Evolutionary conservation across 495 filamentous ascomycete genomes (phyloP), one percentile per base, ranked within the genome.

Genomic region (Trichoderma erinaceum): DNA sequence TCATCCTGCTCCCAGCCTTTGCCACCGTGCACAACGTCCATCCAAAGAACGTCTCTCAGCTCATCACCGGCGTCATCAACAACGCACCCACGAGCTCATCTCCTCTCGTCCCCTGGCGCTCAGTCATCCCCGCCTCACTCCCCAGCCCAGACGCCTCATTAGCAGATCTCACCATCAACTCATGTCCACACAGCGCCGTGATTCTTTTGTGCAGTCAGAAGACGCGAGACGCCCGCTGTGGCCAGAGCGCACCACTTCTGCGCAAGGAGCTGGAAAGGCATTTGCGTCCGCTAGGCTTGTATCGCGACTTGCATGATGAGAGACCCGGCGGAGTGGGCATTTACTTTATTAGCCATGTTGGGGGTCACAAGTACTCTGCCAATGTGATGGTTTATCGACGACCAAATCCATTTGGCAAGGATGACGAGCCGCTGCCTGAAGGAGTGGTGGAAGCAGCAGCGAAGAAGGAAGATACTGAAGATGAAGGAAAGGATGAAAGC

Each of bases 281-380:
- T 73, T 82, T 99, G 61, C 89, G 92, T 3, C 88, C 90, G 0
- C 80, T 94, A 3, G 92, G 92, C 0, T 78, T 99, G 5, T 93
- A 90, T 75, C 88, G 96, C 27, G 95, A 98, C 73, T 78, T 93
- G 44, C 86, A 92, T 65, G 95, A 99, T 74, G 87, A 90, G 76
- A 76, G 95, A 50, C 89, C 92, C 0, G 94, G 93, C 18, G 95
- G 96, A 2, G 93, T 96, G 4, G 93, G 92, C 1, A 90, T 99
- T 65, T 94, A 97, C 73, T 99, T 98, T 74, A 92, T 98, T 71
- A 93, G 87, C 70, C 95, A 99, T 74, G 92, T 97, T 0, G 95
- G 95, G 13, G 95, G 95, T 0, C 95, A 99, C 74, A 96, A 96
- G 78, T 98, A 92, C 75, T 85, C 87, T 8, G 95, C 94, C 1